Evolutionary conservation across 495 filamentous ascomycete species (phyloP).

Genomic region (Podospora pseudopauciseta): DNA sequence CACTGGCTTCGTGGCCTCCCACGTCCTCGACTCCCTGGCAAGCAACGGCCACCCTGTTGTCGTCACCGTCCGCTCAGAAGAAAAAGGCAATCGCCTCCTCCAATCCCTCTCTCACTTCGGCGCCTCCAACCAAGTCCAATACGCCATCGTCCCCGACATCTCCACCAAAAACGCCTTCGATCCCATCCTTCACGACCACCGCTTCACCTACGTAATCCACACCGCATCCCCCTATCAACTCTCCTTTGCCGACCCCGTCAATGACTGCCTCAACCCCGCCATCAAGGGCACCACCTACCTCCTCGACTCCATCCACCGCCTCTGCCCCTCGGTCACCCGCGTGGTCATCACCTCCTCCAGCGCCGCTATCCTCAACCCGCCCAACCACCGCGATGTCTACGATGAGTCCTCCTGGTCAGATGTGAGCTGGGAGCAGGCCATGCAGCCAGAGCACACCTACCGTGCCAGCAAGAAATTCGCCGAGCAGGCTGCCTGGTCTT

Average conservation of each 20-base stretch:
- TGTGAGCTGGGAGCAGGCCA: slow-evolving; percentile 36
- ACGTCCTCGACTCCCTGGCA: slow-evolving; percentile 36
- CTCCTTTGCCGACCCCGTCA: slow-evolving; percentile 34
- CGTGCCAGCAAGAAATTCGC: slow-evolving; percentile 43
- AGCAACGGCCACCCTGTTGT: slow-evolving; percentile 35
- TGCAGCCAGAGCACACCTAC: slow-evolving; percentile 34
- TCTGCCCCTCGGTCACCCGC: slow-evolving; percentile 36
- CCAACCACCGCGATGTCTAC: slow-evolving; percentile 37
- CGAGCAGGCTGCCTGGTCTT: slow-evolving; percentile 47
- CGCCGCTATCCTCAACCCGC: slow-evolving; percentile 38
- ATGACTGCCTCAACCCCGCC: slow-evolving; percentile 42
- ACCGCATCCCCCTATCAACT: slow-evolving; percentile 45
- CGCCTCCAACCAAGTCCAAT: slow-evolving; percentile 23
- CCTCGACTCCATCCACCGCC: slow-evolving; percentile 34
- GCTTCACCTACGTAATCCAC: slow-evolving; percentile 43
- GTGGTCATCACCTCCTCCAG: slow-evolving; percentile 47
- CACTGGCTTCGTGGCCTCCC: slow-evolving; percentile 42
- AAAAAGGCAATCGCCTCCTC: slow-evolving; percentile 37
- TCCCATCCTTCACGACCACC: slow-evolving; percentile 29
- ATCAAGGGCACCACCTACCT: slow-evolving; percentile 43
- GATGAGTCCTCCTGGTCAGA: slow-evolving; percentile 40
- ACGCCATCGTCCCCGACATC: slow-evolving; percentile 37
- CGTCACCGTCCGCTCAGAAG: slow-evolving; percentile 39
- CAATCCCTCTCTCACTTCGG: slow-evolving; percentile 25
- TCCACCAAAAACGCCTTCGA: slow-evolving; percentile 35